Percentiles rank a stretch among this genome's conserved stretches.
These are phyloP conservation scores for Colletotrichum somersetense DNA, from an alignment of 2,329 filamentous ascomycete genomes.

Conservation along the genomic window DNA sequence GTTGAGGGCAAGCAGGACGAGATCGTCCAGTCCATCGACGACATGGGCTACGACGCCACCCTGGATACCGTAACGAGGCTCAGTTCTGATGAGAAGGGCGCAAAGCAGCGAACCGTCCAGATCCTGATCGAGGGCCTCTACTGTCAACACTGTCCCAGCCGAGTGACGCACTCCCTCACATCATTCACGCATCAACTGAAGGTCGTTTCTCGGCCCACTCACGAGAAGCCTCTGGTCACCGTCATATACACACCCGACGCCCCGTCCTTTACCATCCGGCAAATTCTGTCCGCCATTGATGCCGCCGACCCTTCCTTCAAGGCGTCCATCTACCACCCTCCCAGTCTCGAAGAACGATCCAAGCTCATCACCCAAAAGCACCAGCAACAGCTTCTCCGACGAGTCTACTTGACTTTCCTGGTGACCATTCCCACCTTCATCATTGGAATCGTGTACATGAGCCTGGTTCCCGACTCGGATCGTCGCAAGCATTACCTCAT, in stretches of 20 bases:
- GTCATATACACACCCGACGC: slow-evolving; percentile 77
- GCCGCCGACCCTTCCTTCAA: slow-evolving; percentile 74
- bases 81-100: slow-evolving; percentile 44
- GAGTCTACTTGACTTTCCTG: slow-evolving; percentile 77
- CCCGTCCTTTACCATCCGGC: slow-evolving; percentile 79
- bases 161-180: slow-evolving; percentile 66
- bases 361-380: slow-evolving; percentile 78
- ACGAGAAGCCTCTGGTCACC: slow-evolving; percentile 75
- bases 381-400: slow-evolving; percentile 74
- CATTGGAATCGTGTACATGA: slow-evolving; percentile 93
- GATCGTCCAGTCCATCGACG: slow-evolving; percentile 57
- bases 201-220: slow-evolving; percentile 67
- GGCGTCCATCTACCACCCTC: slow-evolving; percentile 81
- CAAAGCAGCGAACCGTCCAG: slow-evolving; percentile 68
- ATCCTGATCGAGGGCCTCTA: slow-evolving; percentile 80
- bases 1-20: slow-evolving; percentile 39
- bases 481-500: slow-evolving; percentile 74
- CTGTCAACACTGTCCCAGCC: slow-evolving; percentile 76
- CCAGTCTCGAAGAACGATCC: slow-evolving; percentile 86
- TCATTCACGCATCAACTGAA: slow-evolving; percentile 65
- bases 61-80: slow-evolving; percentile 59
- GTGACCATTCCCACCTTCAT: slow-evolving; percentile 86
- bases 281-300: slow-evolving; percentile 77
- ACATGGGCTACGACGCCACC: slow-evolving; percentile 70
- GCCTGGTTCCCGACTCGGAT: slow-evolving; percentile 74